Conservation (phyloP, 768 basidiomycete species). For the Obba rivulosa region DNA sequence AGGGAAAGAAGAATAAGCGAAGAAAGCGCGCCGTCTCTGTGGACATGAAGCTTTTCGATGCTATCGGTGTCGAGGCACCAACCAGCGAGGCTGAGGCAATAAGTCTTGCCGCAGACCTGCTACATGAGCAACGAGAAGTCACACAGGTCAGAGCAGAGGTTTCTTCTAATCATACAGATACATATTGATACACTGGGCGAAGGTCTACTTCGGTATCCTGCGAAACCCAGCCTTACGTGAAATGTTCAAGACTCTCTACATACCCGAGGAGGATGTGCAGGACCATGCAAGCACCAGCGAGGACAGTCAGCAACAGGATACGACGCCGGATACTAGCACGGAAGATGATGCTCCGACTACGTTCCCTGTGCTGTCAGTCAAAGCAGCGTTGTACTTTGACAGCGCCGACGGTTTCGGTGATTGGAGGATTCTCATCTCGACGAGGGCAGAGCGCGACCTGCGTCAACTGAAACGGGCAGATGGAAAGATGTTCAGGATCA, state of each 20-base stretch:
- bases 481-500: conserved; percentile 40
- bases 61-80: conserved; percentile 23
- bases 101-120: conserved; percentile 12
- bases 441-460: conserved; percentile 44
- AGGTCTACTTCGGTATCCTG: conserved; percentile 3
- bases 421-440: conserved; percentile 55
- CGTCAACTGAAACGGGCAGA: conserved; percentile 41
- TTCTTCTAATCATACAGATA: not conserved
- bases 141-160: conserved; percentile 21
- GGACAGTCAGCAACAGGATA: not conserved
- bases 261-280: not conserved
- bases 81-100: conserved; percentile 14
- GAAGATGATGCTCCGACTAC: conserved; percentile 18
- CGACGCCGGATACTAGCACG: not conserved
- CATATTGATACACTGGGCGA: not conserved
- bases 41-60: conserved; percentile 23
- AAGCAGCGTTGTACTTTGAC: conserved; percentile 52
- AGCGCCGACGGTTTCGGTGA: conserved; percentile 53
- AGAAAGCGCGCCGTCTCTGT: conserved; percentile 9
- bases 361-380: conserved; percentile 45
- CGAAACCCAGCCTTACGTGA: not conserved
- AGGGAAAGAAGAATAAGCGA: conserved; percentile 17
- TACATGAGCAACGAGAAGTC: conserved; percentile 17
- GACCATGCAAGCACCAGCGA: not conserved
- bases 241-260: conserved; percentile 5